Evolutionary conservation across 805 yeast genomes (phyloP).

Genomic region (Starmerella tilneyi): DNA sequence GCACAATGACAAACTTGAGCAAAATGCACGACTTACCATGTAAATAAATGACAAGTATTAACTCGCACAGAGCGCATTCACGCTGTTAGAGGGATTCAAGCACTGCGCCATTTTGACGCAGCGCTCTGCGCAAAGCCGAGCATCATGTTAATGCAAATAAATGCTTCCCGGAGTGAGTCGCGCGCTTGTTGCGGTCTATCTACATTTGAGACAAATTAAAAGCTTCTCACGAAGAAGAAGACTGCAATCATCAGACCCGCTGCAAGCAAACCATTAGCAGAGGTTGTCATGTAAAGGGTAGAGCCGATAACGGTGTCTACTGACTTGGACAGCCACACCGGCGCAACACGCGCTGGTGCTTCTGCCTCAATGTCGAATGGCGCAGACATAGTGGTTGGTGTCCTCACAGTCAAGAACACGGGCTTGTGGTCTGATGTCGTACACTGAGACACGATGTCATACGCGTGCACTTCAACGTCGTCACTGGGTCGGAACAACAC

Average conservation of each 20-base stretch:
- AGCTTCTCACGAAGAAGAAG: background rate
- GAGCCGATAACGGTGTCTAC: constrained; percentile 1
- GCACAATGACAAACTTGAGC: too few relatives aligned
- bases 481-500: constrained; percentile 38
- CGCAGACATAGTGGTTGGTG: background rate
- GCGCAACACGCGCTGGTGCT: background rate
- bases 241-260: background rate
- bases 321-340: background rate
- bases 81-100: too few relatives aligned
- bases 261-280: background rate
- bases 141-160: too few relatives aligned
- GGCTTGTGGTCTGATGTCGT: constrained; percentile 68
- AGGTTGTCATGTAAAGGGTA: background rate
- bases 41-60: too few relatives aligned
- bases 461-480: background rate
- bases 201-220: background rate
- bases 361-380: background rate
- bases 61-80: too few relatives aligned
- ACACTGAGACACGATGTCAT: background rate
- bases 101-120: too few relatives aligned
- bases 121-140: too few relatives aligned
- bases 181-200: background rate
- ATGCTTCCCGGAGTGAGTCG: background rate
- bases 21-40: too few relatives aligned
- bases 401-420: constrained; percentile 34